phyloP scores from a whole-genome alignment of 345 rosid species.

The Ceriops tagal region DNA sequence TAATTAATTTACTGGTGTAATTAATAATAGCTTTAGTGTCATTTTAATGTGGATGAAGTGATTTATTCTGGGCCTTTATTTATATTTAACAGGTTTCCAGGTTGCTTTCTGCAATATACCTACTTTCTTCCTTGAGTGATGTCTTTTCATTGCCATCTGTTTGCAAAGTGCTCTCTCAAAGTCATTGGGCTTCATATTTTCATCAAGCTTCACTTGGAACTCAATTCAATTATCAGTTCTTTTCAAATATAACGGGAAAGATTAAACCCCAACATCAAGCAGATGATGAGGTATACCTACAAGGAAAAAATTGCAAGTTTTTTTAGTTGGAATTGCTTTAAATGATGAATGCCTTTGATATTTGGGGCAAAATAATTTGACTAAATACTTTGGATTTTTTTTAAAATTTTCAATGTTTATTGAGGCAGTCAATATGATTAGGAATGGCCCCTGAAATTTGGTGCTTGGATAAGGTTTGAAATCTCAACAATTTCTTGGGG shows the following conservation, averaged over 20 bases:
- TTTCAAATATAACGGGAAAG: conserved; percentile 42
- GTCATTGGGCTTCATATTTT: conserved; percentile 89
- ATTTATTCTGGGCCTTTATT: background rate
- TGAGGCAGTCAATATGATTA: background rate
- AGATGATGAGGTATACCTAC: conserved; percentile 43
- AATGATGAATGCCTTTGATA: background rate
- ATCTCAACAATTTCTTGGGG: background rate
- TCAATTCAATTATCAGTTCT: conserved; percentile 59
- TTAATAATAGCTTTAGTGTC: background rate
- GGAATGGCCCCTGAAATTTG: background rate
- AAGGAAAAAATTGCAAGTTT: background rate
- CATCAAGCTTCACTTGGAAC: conserved; percentile 95
- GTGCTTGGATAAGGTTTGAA: background rate
- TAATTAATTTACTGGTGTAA: background rate
- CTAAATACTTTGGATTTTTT: background rate
- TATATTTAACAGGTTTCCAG: conserved; percentile 56
- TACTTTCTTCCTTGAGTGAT: conserved; percentile 55
- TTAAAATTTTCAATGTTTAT: background rate
- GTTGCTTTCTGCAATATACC: conserved; percentile 57
- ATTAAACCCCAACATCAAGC: conserved; percentile 21
- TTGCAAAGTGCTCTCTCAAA: conserved; percentile 56
- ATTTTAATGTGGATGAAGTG: background rate
- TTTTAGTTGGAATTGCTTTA: conserved; percentile 4
- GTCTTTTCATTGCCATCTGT: conserved; percentile 38
- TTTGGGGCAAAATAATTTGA: background rate